Conservation (phyloP, 1,284 basidiomycete genomes). For the Trichosporon sp. region DNA sequence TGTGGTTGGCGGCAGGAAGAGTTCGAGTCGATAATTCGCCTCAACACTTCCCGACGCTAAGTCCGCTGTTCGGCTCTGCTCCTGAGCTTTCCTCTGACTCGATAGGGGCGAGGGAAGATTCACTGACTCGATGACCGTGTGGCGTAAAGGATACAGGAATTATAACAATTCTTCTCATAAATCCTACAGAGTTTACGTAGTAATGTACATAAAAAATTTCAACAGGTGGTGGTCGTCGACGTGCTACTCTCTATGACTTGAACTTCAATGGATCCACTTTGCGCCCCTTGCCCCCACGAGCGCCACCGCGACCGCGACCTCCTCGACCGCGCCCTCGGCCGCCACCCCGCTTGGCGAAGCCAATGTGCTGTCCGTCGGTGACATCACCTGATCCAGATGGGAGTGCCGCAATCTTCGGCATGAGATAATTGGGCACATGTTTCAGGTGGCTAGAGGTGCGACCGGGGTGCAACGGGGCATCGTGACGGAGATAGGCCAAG, state of each 20-base stretch:
- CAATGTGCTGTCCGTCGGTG: constrained; percentile 30
- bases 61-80: not conserved
- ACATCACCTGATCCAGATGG: constrained; percentile 31
- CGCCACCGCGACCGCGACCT: constrained; percentile 28
- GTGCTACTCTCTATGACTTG: constrained; percentile 32
- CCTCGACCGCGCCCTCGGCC: constrained; percentile 19
- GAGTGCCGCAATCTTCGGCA: constrained; percentile 69
- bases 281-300: constrained; percentile 25
- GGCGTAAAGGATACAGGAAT: not conserved
- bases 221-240: constrained; percentile 1
- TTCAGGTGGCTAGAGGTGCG: constrained; percentile 89
- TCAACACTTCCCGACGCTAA: not conserved
- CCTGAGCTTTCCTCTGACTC: not conserved
- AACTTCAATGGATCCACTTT: constrained; percentile 47
- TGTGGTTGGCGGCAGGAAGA: not conserved
- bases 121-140: not conserved
- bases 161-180: not conserved
- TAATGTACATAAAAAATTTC: constrained; percentile 1
- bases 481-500: constrained; percentile 86
- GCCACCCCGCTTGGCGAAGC: constrained; percentile 34
- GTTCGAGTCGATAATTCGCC: not conserved
- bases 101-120: not conserved
- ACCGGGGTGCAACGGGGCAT: constrained; percentile 84
- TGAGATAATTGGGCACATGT: constrained; percentile 87
- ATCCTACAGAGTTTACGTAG: not conserved